Evolutionary conservation across 2,329 filamentous ascomycete genomes (phyloP).

Genomic region (Hymenoscyphus fructigenus): DNA sequence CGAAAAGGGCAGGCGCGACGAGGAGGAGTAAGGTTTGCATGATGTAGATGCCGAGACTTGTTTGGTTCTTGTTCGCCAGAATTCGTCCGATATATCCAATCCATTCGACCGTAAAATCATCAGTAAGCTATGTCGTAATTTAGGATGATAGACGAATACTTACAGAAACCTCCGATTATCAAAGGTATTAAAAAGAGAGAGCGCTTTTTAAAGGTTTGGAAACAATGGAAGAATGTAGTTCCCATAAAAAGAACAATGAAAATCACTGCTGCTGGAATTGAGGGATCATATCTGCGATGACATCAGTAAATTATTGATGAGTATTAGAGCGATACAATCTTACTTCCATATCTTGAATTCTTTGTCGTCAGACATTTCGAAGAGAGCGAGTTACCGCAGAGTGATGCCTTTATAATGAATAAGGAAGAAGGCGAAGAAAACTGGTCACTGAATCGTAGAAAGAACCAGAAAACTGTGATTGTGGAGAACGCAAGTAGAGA

Average conservation of each 20-base stretch:
- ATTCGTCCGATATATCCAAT: slow-evolving; percentile 40
- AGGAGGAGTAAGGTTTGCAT: slow-evolving; percentile 41
- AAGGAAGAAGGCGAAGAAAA: background rate
- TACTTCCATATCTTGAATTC: slow-evolving; percentile 29
- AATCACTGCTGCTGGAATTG: slow-evolving; percentile 43
- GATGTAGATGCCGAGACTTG: slow-evolving; percentile 36
- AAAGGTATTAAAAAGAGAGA: slow-evolving; percentile 42
- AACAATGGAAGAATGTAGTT: slow-evolving; percentile 33
- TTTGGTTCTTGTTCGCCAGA: slow-evolving; percentile 26
- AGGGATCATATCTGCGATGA: slow-evolving; percentile 46
- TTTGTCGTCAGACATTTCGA: background rate
- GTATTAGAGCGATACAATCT: background rate
- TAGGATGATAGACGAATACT: slow-evolving; percentile 13
- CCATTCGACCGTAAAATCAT: slow-evolving; percentile 37
- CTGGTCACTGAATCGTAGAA: background rate
- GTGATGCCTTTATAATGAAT: background rate
- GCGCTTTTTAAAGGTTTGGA: slow-evolving; percentile 33
- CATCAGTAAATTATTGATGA: slow-evolving; percentile 26
- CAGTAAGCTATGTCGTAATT: background rate
- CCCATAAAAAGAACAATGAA: slow-evolving; percentile 39
- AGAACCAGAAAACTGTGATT: too few relatives aligned
- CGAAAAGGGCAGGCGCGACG: slow-evolving; percentile 42
- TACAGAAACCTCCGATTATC: slow-evolving; percentile 35
- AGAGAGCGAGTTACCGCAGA: background rate
- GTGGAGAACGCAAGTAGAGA: too few relatives aligned